These are phyloP conservation scores for Cladosporium sp. DNA, from an alignment of 2,329 filamentous ascomycete species.

Conservation along the genomic window DNA sequence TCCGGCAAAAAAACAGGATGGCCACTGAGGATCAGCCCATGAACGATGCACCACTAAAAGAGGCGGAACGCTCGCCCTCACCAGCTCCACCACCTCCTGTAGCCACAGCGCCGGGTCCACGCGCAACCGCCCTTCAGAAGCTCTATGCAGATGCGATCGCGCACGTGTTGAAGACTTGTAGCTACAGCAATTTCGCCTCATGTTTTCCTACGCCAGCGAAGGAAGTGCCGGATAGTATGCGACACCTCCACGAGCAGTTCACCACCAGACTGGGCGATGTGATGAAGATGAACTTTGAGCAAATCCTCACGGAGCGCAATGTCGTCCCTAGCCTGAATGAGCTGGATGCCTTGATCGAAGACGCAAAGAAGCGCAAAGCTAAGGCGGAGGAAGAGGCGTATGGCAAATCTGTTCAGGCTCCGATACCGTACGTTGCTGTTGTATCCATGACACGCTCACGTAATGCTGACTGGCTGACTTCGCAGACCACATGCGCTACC, in stretches of 20 bases:
- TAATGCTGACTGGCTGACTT: not conserved
- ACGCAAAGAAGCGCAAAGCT: constrained; percentile 52
- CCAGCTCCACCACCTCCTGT: constrained; percentile 40
- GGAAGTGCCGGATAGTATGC: constrained; percentile 53
- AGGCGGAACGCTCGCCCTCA: constrained; percentile 8
- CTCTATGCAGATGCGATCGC: constrained; percentile 57
- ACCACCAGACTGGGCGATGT: constrained; percentile 55
- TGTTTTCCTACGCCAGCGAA: constrained; percentile 61
- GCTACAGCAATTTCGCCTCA: constrained; percentile 57
- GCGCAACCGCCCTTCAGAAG: constrained; percentile 56
- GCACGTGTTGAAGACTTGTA: constrained; percentile 58
- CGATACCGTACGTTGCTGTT: constrained; percentile 43
- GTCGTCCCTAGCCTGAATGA: constrained; percentile 58
- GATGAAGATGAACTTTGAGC: constrained; percentile 52
- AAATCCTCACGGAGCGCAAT: constrained; percentile 53
- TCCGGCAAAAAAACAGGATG: not conserved
- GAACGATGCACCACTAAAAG: not conserved
- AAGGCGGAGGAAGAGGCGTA: constrained; percentile 36
- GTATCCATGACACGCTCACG: constrained; percentile 3
- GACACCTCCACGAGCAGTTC: constrained; percentile 56
- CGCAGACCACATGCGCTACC: constrained; percentile 55
- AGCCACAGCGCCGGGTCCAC: constrained; percentile 53
- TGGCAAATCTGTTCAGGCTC: constrained; percentile 31
- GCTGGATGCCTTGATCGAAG: constrained; percentile 56
- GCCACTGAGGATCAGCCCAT: constrained; percentile 5